Evolutionary conservation across 768 basidiomycete genomes (phyloP), one percentile per base, ranked within the genome.

Genomic region (Phlebiopsis flavidoalba): DNA sequence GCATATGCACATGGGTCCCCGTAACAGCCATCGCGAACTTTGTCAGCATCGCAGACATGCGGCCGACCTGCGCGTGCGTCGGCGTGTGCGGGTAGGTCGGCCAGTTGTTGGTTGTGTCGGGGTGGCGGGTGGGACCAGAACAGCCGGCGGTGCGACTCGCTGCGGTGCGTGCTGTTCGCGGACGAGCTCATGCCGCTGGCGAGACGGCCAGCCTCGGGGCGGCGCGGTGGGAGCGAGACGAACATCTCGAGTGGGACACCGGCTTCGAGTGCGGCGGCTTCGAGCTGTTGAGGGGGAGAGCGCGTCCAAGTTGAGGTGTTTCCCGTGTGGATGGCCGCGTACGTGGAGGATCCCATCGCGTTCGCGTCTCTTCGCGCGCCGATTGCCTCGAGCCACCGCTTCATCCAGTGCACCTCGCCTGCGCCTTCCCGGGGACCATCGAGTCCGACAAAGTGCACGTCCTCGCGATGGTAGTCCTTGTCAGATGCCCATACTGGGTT

Each of bases 201-300:
- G 47, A 31, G 3, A 14, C 46, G 21, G 5, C 19, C 8, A 45
- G 64, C n/a, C 53, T 36, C 19, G 37, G 45, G 36, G n/a, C 36
- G 58, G 35, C 40, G 35, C 8, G 36, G 21, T 33, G 58, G 35
- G 14, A 65, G 62, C 46, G 64, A 59, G 17, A 69, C 57, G 70
- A 88, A 74, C 35, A 75, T 77, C 40, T 76, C 73, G 1, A 87
- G 75, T 0, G 87, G 80, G 0, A 84, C 82, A 3, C 87, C 87
- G 3, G 87, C 85, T 70, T 91, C 89, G 64, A 85, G 75, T 4
- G 87, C 85, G 3, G 87, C 83, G 19, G 77, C 78, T 61, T 87
- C 80, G 12, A 88, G 76, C 69, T 88, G 80, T 8, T 71, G 71
- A 33, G 75, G 75, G n/a, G 12, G 80, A 75, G 49, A 92, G 75